Base-by-base conservation (phyloP, 495 filamentous ascomycete genomes). In the Xylaria telfairii region DNA sequence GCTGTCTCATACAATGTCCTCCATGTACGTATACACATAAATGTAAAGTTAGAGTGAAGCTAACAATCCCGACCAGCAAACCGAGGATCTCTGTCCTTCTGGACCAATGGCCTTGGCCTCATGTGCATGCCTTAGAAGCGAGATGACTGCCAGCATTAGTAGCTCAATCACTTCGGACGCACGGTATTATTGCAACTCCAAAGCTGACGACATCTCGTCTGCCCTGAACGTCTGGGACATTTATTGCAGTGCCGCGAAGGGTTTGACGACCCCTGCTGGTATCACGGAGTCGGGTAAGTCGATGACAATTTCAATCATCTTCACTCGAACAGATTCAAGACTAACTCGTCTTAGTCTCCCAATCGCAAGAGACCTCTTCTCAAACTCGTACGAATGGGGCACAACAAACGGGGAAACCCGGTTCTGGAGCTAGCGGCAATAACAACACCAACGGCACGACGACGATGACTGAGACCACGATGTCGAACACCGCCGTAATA, bases 191-290 rank as follows among this genome's bases (percentile, higher is more conserved):
- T 87, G 86, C 81, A 21, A 85, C 81, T 19, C 62, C 12, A 83
- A 82, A 3, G 78, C 70, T 5, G 84, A 82, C 53, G 83, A 85
- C 60, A 76, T 87, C n/a, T 76, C 77, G 7, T 85, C 82, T 0
- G 85, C 83, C 3, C 51, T 84, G 13, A 39, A 72, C 26, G 81
- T 87, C 0, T 85, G 82, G 62, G 74, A 82, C 32, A 69, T 78
- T 34, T 87, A 87, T 56, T 87, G 85, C 68, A 83, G 76, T 66
- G 85, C 84, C 15, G 85, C 81, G 12, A 77, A 76, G 26, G 82
- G 76, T 3, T 56, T 82, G 39, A 76, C 82, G 1, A 80, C 72
- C 0, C 74, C 81, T 12, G 71, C 68, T 4, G 82, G 82, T 1
- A 73, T 87, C 13, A 81, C 80, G 12, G 76, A 76, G 34, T 82